A percentile compares a stretch with the other conserved stretches of the same genome.
phyloP scores from a whole-genome alignment of 768 basidiomycete species.

The Suillus subluteus region DNA sequence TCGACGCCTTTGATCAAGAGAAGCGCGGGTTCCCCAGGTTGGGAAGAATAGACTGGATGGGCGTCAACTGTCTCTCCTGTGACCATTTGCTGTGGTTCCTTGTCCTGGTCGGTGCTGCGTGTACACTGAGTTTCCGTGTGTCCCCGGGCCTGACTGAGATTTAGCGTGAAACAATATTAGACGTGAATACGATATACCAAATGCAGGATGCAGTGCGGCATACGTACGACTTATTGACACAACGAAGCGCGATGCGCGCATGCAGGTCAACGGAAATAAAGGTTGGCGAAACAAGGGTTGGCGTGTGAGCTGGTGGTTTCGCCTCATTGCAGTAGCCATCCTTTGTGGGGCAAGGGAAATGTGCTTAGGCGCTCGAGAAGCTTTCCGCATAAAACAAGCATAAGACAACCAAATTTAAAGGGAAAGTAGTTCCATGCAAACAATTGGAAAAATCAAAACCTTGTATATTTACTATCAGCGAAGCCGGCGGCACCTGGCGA shows the following conservation, averaged over 20 bases:
- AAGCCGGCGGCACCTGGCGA: constrained; percentile 6
- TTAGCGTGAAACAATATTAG: background rate
- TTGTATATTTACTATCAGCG: constrained; percentile 10
- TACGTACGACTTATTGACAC: background rate
- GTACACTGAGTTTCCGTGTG: background rate
- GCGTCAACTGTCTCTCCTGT: background rate
- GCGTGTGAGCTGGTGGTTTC: constrained; percentile 4
- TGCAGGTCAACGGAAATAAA: constrained; percentile 6
- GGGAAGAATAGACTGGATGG: background rate
- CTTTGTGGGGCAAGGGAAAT: background rate
- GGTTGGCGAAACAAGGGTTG: background rate
- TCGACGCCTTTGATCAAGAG: background rate
- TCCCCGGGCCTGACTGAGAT: background rate
- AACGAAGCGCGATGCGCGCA: background rate
- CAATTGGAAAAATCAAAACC: constrained; percentile 17
- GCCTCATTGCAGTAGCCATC: background rate
- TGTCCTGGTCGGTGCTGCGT: background rate
- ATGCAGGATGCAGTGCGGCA: background rate
- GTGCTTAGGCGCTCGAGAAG: background rate
- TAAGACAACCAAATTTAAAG: background rate
- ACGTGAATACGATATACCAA: background rate
- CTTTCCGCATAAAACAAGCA: background rate
- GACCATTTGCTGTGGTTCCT: background rate
- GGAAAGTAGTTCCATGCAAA: background rate
- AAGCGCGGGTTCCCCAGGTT: background rate